These are phyloP conservation scores for Sugiyamaella paludigena DNA, from an alignment of 1,139 yeast species.

Conservation along the genomic window DNA sequence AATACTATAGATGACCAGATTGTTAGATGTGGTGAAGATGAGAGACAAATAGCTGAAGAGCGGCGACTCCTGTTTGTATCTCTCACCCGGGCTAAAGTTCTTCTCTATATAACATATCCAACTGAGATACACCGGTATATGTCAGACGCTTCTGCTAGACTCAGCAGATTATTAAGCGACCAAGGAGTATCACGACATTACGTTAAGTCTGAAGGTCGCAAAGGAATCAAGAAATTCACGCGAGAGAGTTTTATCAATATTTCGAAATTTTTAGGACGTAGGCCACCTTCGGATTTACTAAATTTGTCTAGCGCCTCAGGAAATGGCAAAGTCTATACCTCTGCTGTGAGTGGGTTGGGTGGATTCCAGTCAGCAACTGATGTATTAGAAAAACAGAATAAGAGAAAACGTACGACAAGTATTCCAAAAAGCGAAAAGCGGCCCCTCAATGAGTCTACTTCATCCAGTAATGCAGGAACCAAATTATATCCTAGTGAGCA, in stretches of 20 bases:
- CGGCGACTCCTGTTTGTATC: slow-evolving; percentile 86
- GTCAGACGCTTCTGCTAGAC: background rate
- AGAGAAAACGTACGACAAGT: background rate
- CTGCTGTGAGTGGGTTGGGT: background rate
- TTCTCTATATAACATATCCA: slow-evolving; percentile 38
- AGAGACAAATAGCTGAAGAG: slow-evolving; percentile 61
- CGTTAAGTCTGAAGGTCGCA: background rate
- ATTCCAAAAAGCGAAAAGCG: background rate
- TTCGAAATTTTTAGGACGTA: slow-evolving; percentile 10
- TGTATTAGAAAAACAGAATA: background rate
- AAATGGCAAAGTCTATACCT: too few species aligned
- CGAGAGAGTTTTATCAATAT: background rate
- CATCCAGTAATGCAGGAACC: too few species aligned
- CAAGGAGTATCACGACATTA: background rate
- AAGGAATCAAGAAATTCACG: background rate
- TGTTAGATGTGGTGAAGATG: slow-evolving; percentile 22
- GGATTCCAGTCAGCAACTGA: background rate
- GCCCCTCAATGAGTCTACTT: background rate
- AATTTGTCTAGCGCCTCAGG: background rate
- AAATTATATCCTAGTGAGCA: too few species aligned
- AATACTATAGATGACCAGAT: slow-evolving; percentile 39
- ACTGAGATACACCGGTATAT: slow-evolving; percentile 1
- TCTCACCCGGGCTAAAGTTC: slow-evolving; percentile 69
- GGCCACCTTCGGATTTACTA: background rate
- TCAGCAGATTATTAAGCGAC: slow-evolving; percentile 2